Evolutionary conservation across 176 grass and related monocot species (phyloP), one percentile per base, ranked within the genome.

Genomic region (Melocanna baccifera): DNA sequence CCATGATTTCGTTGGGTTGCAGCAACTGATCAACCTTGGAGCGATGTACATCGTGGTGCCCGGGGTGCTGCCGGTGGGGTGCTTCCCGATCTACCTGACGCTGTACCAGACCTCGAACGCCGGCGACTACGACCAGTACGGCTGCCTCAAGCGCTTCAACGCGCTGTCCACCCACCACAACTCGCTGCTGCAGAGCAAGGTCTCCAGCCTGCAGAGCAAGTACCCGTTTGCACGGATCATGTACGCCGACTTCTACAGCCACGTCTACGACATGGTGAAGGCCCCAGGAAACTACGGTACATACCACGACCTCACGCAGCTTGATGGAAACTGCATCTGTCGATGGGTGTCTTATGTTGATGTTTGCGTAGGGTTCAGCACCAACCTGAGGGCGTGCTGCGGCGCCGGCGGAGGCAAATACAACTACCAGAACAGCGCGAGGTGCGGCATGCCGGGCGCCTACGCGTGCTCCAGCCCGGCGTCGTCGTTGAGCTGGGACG

Each of bases 211-310:
- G n/a, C 93, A 90, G 84, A 19, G 66, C 37, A 94, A 89, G 66
- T 96, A 94, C 76, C 89, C 93, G 0, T 23, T 62, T 10, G 61
- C 79, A 0, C 59, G 61, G 62, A 84, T 99, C 88, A 90, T 93
- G 77, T 99, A 92, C 69, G 96, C 91, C 26, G 96, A 99, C 64
- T 99, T 91, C 81, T 99, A 96, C 87, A 48, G 41, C 73, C 93
- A 94, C 40, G 75, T 90, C 70, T 88, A 91, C 71, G 87, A 91
- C 75, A 96, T 99, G 93, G 76, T 88, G 18, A 83, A 86, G 76
- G 77, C 76, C 71, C 96, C 93, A 2, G 15, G 68, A 0, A 84
- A 53, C 84, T 94, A 94, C 37, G 96, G 94, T 94, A 56, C 72
- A 45, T 8, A 62, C n/a, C 4, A 8, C 15, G 3, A 7, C 76